Base-by-base conservation (phyloP, 2,329 filamentous ascomycete genomes). In the Aspergillus ochraceoroseus region DNA sequence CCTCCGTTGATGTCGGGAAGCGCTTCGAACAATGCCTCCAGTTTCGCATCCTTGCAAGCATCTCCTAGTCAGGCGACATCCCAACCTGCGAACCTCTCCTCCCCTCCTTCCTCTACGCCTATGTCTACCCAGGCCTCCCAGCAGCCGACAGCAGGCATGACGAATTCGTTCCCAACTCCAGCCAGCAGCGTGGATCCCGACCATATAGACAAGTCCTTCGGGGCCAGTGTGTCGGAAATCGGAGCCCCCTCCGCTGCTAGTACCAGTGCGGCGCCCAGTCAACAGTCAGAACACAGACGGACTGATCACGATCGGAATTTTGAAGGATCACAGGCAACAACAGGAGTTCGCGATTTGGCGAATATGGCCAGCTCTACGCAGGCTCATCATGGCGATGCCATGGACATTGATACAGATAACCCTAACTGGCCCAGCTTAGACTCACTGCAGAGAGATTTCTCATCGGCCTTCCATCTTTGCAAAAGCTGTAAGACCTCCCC, bases 1-100 rank as follows among this genome's bases (percentile, higher is more conserved):
- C 62, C 66, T 67, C 64, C 65, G 61, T 71, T 69, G 62, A 72
- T 72, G 70, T 71, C 68, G 63, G 65, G 70, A 58, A 66, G 65
- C 54, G 63, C 68, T 56, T 65, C 65, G 57, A 70, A 64, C 54
- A 65, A 72, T 72, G 70, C 63, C 61, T 63, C 66, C 55, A 60
- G 62, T 53, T 64, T 68, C 57, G 57, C 61, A 59, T 61, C 66
- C 53, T 58, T 62, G 56, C 66, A 70, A 57, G 59, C 65, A 55
- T 68, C 68, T 59, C 63, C 67, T 49, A 63, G 64, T 53, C 61
- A 68, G 61, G 59, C 64, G 57, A 63, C 62, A 51, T 59, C 59
- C 54, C 65, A 65, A 59, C 55, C 60, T 51, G 55, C 61, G 43
- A 59, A 63, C 46, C 53, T 63, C 44, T 64, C 65, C 32, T 67